These are phyloP conservation scores for Mycena sp. DNA, from an alignment of 1,284 basidiomycete species.

Conservation along the genomic window DNA sequence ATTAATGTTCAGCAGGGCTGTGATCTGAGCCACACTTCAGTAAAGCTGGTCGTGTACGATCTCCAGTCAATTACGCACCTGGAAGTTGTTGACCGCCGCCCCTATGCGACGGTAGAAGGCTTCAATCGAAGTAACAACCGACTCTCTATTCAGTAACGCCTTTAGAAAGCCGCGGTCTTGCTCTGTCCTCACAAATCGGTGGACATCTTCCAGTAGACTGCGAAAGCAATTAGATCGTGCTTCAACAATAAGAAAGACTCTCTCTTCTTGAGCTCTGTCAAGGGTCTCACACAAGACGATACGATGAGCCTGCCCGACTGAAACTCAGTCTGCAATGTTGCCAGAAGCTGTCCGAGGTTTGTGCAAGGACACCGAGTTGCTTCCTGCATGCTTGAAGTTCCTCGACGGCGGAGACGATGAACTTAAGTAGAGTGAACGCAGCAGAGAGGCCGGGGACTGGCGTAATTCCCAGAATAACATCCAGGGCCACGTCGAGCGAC, in stretches of 20 bases:
- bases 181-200: background rate
- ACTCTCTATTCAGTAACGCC: background rate
- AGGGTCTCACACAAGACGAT: background rate
- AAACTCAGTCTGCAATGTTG: constrained; percentile 7
- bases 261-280: background rate
- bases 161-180: background rate
- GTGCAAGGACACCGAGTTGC: background rate
- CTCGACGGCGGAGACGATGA: constrained; percentile 1
- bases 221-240: background rate
- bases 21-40: background rate
- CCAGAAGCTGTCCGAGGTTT: constrained; percentile 8
- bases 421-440: constrained; percentile 5
- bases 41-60: background rate
- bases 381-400: background rate
- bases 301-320: background rate
- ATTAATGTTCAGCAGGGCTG: background rate
- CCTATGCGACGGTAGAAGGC: constrained; percentile 2
- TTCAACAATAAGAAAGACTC: background rate
- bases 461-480: background rate
- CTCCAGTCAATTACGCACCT: background rate
- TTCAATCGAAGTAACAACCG: background rate
- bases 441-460: constrained; percentile 11
- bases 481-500: background rate
- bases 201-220: background rate
- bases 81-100: background rate